Evolutionary conservation across 768 basidiomycete species (phyloP), one percentile per base, ranked within the genome.

Genomic region (Rhizopogon vesiculosus): DNA sequence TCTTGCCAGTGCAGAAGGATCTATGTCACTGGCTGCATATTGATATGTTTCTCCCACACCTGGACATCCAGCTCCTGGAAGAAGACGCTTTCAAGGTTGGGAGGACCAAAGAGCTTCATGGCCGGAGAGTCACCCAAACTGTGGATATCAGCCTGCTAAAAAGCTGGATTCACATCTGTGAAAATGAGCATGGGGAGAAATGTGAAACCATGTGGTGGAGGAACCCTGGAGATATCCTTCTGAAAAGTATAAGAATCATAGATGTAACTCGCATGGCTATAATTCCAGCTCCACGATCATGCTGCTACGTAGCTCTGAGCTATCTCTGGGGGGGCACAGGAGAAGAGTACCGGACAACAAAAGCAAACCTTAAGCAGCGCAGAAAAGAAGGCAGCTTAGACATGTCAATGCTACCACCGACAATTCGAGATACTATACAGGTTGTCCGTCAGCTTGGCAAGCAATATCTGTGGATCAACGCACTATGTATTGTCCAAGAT

Each of bases 401-500:
- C 6, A 33, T 13, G 2, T 6, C 55, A 15, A 22, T 25, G 13
- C 43, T 57, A 13, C 56, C 57, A 9, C 33, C 28, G 40, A 58
- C 57, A 3, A 58, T 58, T 25, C 19, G 18, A 22, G 41, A 54
- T 33, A 28, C 57, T 13, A 51, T 59, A 45, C 42, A 18, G 19
- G 22, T 59, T 16, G 29, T 12, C 43, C 31, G 28, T 29, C 55
- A 45, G 35, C 29, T 59, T 39, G 45, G 56, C 35, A 33, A 42
- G 22, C 45, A 18, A n/a, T 59, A 59, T 42, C 4, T 58, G 29
- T 58, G 57, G 56, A 52, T 58, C 31, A 41, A 58, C 6, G 55
- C 57, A 4, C 38, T 58, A 29, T 58, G 57, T 18, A 59, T 59
- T 22, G 51, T 58, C n/a, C 56, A 58, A 51, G 41, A 59, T 38